Evolutionary conservation across 2,329 filamentous ascomycete genomes (phyloP).

Genomic region (Penicillium sp.): DNA sequence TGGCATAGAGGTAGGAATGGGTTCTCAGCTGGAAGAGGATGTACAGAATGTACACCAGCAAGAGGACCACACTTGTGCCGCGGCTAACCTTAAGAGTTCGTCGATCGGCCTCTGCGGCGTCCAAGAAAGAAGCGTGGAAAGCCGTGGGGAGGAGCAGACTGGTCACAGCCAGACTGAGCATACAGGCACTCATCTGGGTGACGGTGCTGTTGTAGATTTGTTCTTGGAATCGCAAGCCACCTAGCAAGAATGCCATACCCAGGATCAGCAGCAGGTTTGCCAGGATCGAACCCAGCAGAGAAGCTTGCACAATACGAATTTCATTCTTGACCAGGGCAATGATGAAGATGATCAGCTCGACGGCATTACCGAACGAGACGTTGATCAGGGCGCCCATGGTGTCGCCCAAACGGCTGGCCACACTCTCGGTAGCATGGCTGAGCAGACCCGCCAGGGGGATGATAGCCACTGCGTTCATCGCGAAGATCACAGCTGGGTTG

Average conservation of each 20-base stretch:
- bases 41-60: conserved; percentile 83
- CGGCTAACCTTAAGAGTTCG: conserved; percentile 84
- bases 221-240: conserved; percentile 84
- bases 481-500: conserved; percentile 69
- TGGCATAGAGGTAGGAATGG: conserved; percentile 89
- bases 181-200: conserved; percentile 93
- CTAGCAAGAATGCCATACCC: conserved; percentile 88
- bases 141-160: conserved; percentile 88
- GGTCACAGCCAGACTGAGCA: conserved; percentile 87
- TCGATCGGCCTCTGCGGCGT: conserved; percentile 66
- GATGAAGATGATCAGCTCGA: conserved; percentile 79
- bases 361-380: conserved; percentile 79
- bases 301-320: conserved; percentile 90
- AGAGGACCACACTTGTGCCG: conserved; percentile 83
- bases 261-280: conserved; percentile 87
- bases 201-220: conserved; percentile 97
- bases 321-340: conserved; percentile 81
- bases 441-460: conserved; percentile 75
- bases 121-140: conserved; percentile 84
- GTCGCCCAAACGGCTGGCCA: conserved; percentile 74
- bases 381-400: conserved; percentile 75
- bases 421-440: conserved; percentile 75
- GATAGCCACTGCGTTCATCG: conserved; percentile 76
- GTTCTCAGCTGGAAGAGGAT: conserved; percentile 91
- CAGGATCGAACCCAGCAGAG: conserved; percentile 85